phyloP scores from a whole-genome alignment of 75 land plant species.

The Cupressus sempervirens region DNA sequence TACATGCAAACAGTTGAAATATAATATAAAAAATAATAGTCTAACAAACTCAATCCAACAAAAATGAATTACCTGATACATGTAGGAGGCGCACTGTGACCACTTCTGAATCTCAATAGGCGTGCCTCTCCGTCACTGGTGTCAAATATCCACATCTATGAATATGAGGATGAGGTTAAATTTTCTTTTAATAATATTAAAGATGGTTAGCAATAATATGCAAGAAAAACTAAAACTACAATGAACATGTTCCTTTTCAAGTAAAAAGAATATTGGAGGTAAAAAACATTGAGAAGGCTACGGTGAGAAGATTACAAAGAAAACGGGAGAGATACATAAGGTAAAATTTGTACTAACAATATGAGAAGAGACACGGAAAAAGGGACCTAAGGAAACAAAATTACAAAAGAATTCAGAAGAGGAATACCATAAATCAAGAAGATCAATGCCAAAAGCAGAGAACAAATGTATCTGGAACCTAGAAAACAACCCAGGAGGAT shows the following conservation, averaged over 20 bases:
- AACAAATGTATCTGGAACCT: not conserved
- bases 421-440: not conserved
- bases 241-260: not conserved
- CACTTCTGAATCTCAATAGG: constrained; percentile 87
- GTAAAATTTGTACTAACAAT: too few relatives aligned
- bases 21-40: not conserved
- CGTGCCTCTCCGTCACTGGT: constrained; percentile 93
- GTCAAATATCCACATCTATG: constrained; percentile 99
- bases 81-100: constrained; percentile 98
- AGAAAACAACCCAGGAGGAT: not conserved
- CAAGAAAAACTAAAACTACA: not conserved
- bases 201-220: not conserved
- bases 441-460: not conserved
- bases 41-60: constrained; percentile 1
- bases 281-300: not conserved
- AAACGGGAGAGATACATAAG: too few relatives aligned
- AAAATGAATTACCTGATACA: constrained; percentile 56
- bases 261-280: not conserved
- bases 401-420: too few relatives aligned
- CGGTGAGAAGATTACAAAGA: too few relatives aligned
- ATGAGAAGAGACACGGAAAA: not conserved
- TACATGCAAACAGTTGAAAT: not conserved
- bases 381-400: too few relatives aligned
- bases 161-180: not conserved
- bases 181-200: not conserved